Evolutionary conservation across 2,329 filamentous ascomycete species (phyloP), one percentile per base, ranked within the genome.

Genomic region (Penicillium rolfsii): DNA sequence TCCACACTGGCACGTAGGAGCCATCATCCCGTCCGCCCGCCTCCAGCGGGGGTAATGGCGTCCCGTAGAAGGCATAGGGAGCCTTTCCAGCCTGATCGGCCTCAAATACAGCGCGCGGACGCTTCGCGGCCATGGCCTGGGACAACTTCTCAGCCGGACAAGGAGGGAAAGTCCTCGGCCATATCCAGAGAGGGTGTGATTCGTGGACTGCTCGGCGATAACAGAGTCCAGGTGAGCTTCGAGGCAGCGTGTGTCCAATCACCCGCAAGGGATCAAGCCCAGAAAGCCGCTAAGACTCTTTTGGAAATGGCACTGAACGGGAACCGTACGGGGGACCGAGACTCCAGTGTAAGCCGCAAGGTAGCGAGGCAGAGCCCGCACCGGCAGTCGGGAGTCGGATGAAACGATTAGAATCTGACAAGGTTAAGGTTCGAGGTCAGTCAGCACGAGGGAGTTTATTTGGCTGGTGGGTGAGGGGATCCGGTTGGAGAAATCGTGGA

Each of bases 1-100:
- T 97, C 93, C 95, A 98, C n/a, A 97, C 79, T 0, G 95, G 95
- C 16, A 97, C 86, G 74, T 93, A 98, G 43, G 91, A 92, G 63
- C 93, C 94, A 80, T 97, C 91, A 76, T 98, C 93, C 70, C 92
- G 89, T 40, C 86, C 83, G 22, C 91, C 86, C 52, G 89, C 83
- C 71, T 96, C 91, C 62, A 87, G 80, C 3, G 91, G 86, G 0
- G 93, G 93, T 16, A 99, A 83, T 8, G 93, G 89, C 2, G 92
- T 97, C 73, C 95, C 95, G 74, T 90, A 96, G 59, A 89, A 73
- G 58, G 89, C 90, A 76, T 87, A 96, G 0, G 91, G 89, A 14
- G 91, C 28, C 9, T 26, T 41, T 16, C 28, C 19, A 8, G 83
- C 80, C 76, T 87, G 83, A 71, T 94, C 89, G 70, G 88, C 86